Evolutionary conservation across 2,329 filamentous ascomycete species (phyloP).

Genomic region (Chaetomiaceae sp.): DNA sequence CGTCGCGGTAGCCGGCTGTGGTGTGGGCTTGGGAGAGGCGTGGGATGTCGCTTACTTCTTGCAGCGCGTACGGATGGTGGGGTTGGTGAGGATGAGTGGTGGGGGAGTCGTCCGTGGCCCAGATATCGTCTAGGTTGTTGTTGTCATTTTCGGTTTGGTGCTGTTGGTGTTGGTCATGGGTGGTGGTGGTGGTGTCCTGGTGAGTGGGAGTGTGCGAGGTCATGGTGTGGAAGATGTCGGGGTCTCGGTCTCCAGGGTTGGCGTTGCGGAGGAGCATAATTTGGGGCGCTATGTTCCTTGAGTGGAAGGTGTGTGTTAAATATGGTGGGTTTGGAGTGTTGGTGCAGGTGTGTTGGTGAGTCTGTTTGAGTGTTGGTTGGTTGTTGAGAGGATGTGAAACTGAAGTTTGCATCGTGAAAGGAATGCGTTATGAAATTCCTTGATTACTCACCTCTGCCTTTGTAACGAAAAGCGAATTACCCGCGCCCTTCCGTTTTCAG

Average conservation of each 20-base stretch:
- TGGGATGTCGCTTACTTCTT: conserved; percentile 60
- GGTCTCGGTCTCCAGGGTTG: conserved; percentile 15
- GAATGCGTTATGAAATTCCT: too few species aligned
- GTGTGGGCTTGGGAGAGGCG: conserved; percentile 71
- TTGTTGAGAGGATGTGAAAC: conserved; percentile 9
- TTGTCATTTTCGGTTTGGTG: conserved; percentile 11
- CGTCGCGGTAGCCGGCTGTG: conserved; percentile 87
- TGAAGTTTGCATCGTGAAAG: conserved; percentile 5
- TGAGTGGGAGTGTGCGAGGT: conserved; percentile 12
- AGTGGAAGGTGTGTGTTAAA: neutral
- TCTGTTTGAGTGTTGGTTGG: neutral
- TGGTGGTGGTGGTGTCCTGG: neutral
- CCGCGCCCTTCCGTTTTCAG: too few species aligned
- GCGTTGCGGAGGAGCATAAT: conserved; percentile 25
- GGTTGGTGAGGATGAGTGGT: conserved; percentile 5
- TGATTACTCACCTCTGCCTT: too few species aligned
- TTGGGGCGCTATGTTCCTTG: neutral
- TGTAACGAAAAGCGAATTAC: too few species aligned
- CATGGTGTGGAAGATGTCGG: conserved; percentile 26
- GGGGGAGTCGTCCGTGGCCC: conserved; percentile 10
- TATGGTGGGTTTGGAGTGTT: neutral
- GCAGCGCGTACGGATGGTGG: neutral
- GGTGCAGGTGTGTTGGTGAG: neutral
- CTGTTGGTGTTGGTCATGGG: neutral
- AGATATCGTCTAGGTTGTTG: conserved; percentile 23